Evolutionary conservation across 1,284 basidiomycete genomes (phyloP), one percentile per base, ranked within the genome.

Genomic region (Testicularia cyperi): DNA sequence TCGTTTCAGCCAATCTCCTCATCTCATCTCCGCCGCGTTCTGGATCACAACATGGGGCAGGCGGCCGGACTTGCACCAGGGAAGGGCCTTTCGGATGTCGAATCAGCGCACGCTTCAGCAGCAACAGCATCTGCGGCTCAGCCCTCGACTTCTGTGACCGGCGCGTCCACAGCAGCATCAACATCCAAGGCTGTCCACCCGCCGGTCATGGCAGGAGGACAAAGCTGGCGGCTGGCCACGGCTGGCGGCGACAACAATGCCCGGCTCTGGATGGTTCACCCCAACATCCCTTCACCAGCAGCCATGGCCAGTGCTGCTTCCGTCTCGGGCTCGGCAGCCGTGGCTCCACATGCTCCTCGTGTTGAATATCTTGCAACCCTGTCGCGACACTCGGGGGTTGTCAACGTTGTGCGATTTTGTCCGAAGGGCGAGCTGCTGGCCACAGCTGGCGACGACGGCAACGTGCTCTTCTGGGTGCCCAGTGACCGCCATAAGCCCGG

Each of bases 241-340:
- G 92, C 87, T 9, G 94, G 94, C 34, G 94, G 94, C 72, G 94
- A 99, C 77, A 96, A 94, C 75, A 88, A 94, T 80, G 90, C 97
- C 70, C 81, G 92, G 33, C 61, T 75, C 38, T 75, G 74, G 74
- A 69, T 71, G 48, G 69, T 75, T 8, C 71, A 75, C 27, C 74
- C 74, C 35, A 71, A 74, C 45, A 70, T 75, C 19, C 74, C 74
- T 8, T 75, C 74, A 6, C 67, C 74, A 2, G 75, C 79, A 2
- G 73, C 79, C 6, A 66, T 78, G 21, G 71, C 79, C 4, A 77
- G 84, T 24, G 82, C 83, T 13, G 81, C 86, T 16, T 78, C 83
- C n/a, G 84, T 79, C 78, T 79, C 51, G 79, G 53, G 83, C 25
- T 84, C 88, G 45, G 85, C 87, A 2, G 23, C 45, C 20, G 49